Conservation (phyloP, 1,139 yeast genomes). For the Hyphopichia fennica region DNA sequence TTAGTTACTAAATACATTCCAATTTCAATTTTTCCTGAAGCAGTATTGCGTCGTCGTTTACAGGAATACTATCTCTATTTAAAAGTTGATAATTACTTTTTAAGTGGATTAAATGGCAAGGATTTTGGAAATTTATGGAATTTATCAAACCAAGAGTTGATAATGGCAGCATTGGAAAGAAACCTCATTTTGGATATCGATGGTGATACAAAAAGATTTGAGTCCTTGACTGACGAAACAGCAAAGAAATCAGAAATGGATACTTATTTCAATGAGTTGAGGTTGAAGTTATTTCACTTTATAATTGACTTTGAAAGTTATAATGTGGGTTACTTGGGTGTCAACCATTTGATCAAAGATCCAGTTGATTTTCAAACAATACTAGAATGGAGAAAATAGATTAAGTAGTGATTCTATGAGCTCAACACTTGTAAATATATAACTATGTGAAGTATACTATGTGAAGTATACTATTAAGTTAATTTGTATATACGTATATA, state of each 20-base stretch:
- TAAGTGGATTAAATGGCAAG: constrained; percentile 39
- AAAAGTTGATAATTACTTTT: constrained; percentile 50
- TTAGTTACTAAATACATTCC: constrained; percentile 45
- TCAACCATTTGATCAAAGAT: constrained; percentile 12
- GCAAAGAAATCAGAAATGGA: constrained; percentile 11
- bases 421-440: too few species aligned
- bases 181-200: constrained; percentile 38
- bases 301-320: constrained; percentile 32
- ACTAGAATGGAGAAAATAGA: constrained; percentile 8
- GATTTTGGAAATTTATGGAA: constrained; percentile 49
- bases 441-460: too few species aligned
- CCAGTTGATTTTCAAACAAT: constrained; percentile 5
- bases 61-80: constrained; percentile 44
- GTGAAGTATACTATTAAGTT: too few species aligned
- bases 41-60: constrained; percentile 36
- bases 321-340: constrained; percentile 39
- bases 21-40: constrained; percentile 32
- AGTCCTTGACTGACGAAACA: constrained; percentile 13
- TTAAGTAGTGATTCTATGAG: too few species aligned
- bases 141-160: constrained; percentile 42
- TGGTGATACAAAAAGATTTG: constrained; percentile 14
- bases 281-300: constrained; percentile 28
- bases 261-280: constrained; percentile 19
- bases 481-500: too few species aligned
- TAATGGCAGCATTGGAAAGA: constrained; percentile 50